Evolutionary conservation across 1,284 basidiomycete genomes (phyloP).

Genomic region (Clitocybe nebularis): DNA sequence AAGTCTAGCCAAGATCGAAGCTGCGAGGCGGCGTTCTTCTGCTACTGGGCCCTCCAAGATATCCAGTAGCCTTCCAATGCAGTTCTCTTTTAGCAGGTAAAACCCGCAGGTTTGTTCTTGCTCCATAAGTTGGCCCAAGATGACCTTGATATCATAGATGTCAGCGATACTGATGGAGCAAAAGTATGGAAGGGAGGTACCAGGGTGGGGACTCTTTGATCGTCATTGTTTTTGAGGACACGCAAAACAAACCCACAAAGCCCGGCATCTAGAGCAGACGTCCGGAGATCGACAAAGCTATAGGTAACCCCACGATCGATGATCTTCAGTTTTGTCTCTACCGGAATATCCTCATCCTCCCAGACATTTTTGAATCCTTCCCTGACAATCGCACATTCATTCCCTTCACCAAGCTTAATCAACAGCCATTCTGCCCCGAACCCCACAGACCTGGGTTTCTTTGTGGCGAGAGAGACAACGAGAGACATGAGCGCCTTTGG

Average conservation of each 20-base stretch:
- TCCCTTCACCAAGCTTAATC: conserved; percentile 9
- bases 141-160: no score
- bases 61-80: conserved; percentile 8
- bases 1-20: conserved; percentile 10
- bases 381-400: conserved; percentile 1
- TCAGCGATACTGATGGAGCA: no score
- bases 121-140: conserved; percentile 14
- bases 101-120: conserved; percentile 14
- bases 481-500: not conserved
- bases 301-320: conserved; percentile 1
- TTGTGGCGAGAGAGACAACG: conserved; percentile 8
- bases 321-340: conserved; percentile 9
- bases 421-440: conserved; percentile 10
- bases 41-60: conserved; percentile 6
- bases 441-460: conserved; percentile 6
- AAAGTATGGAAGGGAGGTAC: conserved; percentile 8
- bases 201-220: conserved; percentile 3
- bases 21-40: conserved; percentile 4
- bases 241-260: conserved; percentile 8
- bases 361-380: conserved; percentile 11
- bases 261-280: conserved; percentile 9
- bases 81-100: conserved; percentile 10
- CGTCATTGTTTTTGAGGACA: conserved; percentile 4
- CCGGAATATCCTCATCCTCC: conserved; percentile 6
- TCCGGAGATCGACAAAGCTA: conserved; percentile 10